Base-by-base conservation (phyloP, 2,329 filamentous ascomycete species). In the Fusarium solani-melongenae region DNA sequence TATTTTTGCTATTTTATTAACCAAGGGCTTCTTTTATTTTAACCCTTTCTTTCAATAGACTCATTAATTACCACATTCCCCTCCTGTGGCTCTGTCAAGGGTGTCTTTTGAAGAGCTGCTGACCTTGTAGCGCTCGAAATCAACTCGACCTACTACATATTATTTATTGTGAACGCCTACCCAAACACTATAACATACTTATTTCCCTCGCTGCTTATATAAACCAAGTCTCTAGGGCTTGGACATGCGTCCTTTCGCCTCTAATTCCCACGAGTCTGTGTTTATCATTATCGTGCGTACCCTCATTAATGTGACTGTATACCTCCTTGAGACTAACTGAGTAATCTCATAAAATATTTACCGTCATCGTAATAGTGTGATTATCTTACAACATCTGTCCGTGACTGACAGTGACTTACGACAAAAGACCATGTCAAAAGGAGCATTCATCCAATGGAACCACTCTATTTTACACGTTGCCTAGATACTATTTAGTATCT, bases 21-120 rank as follows among this genome's bases (percentile, higher is more conserved):
- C 17, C 10, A 9, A 20, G 1, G 11, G 2, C 3, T 6, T 10
- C 11, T 41, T 20, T 0, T 4, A 7, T 14, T 2, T 22, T 41
- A 6, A 4, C 9, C 11, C 2, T 27, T 29, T n/a, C 7, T 27
- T 10, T 15, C 9, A 2, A 29, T 17, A 2, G 14, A 27, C 14
- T 46, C 12, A 2, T 46, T 7, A 46, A 15, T 10, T 46, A 17
- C 22, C 22, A 17, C 3, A 17, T 4, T 17, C 15, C 22, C 24
- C 5, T 27, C 2, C 8, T 14, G 4, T 24, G 22, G 24, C 46
- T n/a, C 15, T 29, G 15, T 1, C 22, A 4, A n/a, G 14, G 22
- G 15, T 24, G 22, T 17, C 24, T 11, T 29, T 9, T 27, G 24
- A 22, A 27, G 41, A 46, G 22, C 41, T 17, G 22, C 41, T 17